These are phyloP conservation scores for Epipyxis sp. DNA, from an alignment of 108 stramenopile species.

Conservation along the genomic window DNA sequence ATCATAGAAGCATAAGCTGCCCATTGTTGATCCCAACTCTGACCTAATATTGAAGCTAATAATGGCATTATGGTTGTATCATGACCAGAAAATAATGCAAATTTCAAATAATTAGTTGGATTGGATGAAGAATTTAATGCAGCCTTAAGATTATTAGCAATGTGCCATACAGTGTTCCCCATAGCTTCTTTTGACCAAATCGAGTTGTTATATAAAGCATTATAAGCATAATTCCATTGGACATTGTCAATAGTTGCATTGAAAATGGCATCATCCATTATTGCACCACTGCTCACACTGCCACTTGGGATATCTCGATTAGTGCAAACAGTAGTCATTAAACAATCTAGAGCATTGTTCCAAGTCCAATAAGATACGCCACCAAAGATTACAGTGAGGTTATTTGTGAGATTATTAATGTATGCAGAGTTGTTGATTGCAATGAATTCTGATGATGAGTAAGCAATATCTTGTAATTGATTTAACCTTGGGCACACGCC, in stretches of 20 bases:
- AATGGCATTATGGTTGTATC: slow-evolving; percentile 78
- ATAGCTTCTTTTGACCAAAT: slow-evolving; percentile 50
- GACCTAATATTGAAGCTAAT: slow-evolving; percentile 56
- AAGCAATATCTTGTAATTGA: slow-evolving; percentile 50
- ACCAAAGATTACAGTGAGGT: slow-evolving; percentile 17
- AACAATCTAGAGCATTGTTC: slow-evolving; percentile 64
- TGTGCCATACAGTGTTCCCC: slow-evolving; percentile 37
- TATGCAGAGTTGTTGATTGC: slow-evolving; percentile 31
- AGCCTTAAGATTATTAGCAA: slow-evolving; percentile 22
- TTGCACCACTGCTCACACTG: not conserved
- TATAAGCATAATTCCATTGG: not conserved
- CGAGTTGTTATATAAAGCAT: slow-evolving; percentile 32
- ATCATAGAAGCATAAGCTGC: slow-evolving; percentile 74
- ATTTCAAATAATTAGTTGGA: slow-evolving; percentile 30
- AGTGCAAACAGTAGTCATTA: slow-evolving; percentile 79
- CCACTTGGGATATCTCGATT: slow-evolving; percentile 65
- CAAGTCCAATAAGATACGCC: slow-evolving; percentile 30
- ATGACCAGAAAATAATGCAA: slow-evolving; percentile 60
- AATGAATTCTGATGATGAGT: slow-evolving; percentile 56
- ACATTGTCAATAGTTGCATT: slow-evolving; percentile 26
- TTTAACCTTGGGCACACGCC: slow-evolving; percentile 63
- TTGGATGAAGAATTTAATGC: slow-evolving; percentile 1
- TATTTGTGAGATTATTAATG: slow-evolving; percentile 17
- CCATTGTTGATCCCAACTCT: slow-evolving; percentile 63
- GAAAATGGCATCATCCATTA: slow-evolving; percentile 36